Base-by-base conservation (phyloP, 257 asterid species). In the Penstemon newberryi region DNA sequence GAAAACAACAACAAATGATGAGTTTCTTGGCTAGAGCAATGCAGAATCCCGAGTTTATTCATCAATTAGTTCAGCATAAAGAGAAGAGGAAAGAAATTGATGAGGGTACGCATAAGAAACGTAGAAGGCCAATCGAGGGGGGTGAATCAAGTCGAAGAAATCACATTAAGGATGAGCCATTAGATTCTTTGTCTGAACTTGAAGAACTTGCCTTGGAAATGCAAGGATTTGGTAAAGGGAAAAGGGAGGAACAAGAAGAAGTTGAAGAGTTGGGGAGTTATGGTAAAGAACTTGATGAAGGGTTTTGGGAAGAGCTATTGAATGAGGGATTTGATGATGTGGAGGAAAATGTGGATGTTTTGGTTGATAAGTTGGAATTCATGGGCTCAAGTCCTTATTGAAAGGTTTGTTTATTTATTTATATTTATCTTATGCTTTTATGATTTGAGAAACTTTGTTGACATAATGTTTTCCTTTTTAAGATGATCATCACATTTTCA, bases 181-280 rank as follows among this genome's bases (percentile, higher is more conserved):
- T 73, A 66, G 96, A 86, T 5, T 73, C 66, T 7, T 66, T 86
- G 38, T 84, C 95, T 4, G 96, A 92, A 65, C 81, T 92, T 7
- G 98, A 92, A 79, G 90, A 86, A 3, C 80, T 92, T 1, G 95
- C 98, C 0, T 39, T 92, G 55, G 98, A 92, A 79, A 92, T 92
- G 84, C 98, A 92, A 33, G 96, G 98, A 13, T 52, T 75, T 5
- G 86, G 95, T 5, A 84, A 78, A 80, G 77, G 72, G 13, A 84
- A 79, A 70, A 13, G 70, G 64, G 78, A 68, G 41, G 71, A 51
- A 6, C 65, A 40, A 8, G 71, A 79, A 5, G 79, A 33, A 44
- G 7, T 69, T 3, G 71, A 51, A 12, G 52, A 57, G 12, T 25
- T 75, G 10, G 77, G 52, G 19, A 69, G 65, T 25, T 66, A 8